Conservation (phyloP, 768 basidiomycete species). For the Suillus subalutaceus region DNA sequence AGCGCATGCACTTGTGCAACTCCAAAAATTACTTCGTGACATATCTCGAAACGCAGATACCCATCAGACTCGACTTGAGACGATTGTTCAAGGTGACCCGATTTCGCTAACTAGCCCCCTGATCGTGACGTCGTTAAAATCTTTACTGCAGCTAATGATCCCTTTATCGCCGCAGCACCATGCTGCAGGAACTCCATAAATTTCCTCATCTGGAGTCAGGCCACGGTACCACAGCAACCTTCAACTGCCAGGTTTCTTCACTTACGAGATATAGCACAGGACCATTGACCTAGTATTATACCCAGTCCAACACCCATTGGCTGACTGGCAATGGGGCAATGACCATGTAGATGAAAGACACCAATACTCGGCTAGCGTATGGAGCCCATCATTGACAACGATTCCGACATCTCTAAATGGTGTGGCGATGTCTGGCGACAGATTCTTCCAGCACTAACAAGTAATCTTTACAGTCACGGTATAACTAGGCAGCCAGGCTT, state of each 20-base stretch:
- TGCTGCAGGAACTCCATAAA: not conserved
- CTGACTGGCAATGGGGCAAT: not conserved
- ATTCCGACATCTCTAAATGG: not conserved
- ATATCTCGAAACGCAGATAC: not conserved
- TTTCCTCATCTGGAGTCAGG: not conserved
- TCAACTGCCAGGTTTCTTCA: not conserved
- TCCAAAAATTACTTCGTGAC: not conserved
- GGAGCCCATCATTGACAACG: not conserved
- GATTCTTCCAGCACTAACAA: not conserved
- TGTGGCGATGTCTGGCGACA: not conserved
- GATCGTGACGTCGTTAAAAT: not conserved
- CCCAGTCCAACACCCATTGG: not conserved
- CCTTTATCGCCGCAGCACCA: not conserved
- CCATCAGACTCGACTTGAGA: not conserved
- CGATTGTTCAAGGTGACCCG: slow-evolving; percentile 2
- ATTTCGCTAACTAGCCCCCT: not conserved
- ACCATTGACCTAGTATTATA: not conserved
- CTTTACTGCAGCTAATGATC: not conserved
- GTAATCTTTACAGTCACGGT: not conserved
- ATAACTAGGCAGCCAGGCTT: not conserved
- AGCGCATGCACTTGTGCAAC: not conserved
- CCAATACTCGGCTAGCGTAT: not conserved
- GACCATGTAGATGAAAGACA: slow-evolving; percentile 1
- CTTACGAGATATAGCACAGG: not conserved
- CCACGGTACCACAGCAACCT: not conserved